Base-by-base conservation (phyloP, 2,329 filamentous ascomycete species). In the Lachnum nothofagi region DNA sequence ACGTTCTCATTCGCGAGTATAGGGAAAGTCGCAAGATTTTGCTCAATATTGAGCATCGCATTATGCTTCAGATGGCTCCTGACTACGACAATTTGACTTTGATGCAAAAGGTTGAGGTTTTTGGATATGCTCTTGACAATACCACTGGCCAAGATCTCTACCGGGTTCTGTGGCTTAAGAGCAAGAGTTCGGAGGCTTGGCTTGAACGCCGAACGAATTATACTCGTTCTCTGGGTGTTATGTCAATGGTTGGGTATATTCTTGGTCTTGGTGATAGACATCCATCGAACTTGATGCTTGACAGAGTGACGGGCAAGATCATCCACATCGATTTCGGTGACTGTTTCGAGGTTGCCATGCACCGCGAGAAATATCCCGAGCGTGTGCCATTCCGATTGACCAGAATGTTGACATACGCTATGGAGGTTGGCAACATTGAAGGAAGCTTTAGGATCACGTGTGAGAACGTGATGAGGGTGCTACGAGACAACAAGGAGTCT, bases 161-260 rank as follows among this genome's bases (percentile, higher is more conserved):
- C 70, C 88, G 93, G 31, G 91, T 99, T 2, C 74, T 99, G 29
- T 99, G 94, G 93, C 78, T 99, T 59, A 98, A 98, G 80, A 95
- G 89, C 65, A 96, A 96, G 76, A 95, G 88, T 53, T 96, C 91
- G 0, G 93, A 99, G 68, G 86, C 91, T 2, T 99, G 93, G 93
- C 82, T 99, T 27, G 93, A 97, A 68, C 81, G 93, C 37, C 86
- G 93, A 45, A 98, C 94, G n/a, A 98, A 95, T 66, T 99, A 98
- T 71, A 98, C 93, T 16, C 86, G 93, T 49, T 97, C 91, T 1
- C 77, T 98, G 2, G 93, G 89, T 60, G 93, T 98, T 62, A 99
- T 98, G 93, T 96, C 90, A n/a, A 98, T 99, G 90, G 93, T 97
- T n/a, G 93, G 93, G 55, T 99, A 99, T 68, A 97, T 99, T 57